These are phyloP conservation scores for Filobasidium uniguttulatum DNA, from an alignment of 1,284 basidiomycete genomes.

Conservation along the genomic window DNA sequence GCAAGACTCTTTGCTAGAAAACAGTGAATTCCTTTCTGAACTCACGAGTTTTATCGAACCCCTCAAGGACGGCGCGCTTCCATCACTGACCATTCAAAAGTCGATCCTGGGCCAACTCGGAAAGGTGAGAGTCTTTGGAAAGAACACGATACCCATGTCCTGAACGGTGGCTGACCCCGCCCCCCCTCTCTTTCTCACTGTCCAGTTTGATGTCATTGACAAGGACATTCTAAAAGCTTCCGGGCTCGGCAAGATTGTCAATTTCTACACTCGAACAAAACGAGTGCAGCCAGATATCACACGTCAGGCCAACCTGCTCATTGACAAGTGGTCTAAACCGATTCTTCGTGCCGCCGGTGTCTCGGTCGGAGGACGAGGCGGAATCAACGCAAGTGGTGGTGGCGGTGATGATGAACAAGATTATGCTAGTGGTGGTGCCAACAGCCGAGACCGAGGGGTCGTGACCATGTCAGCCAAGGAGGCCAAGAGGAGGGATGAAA, in stretches of 20 bases:
- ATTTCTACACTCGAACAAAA: constrained; percentile 85
- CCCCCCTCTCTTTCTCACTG: neutral
- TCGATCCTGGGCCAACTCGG: constrained; percentile 74
- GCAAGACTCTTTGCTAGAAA: constrained; percentile 86
- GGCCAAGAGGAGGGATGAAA: too few species aligned
- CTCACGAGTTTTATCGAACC: constrained; percentile 91
- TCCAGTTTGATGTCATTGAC: constrained; percentile 32
- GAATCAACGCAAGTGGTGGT: constrained; percentile 61
- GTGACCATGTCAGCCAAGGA: too few species aligned
- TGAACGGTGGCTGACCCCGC: too few species aligned
- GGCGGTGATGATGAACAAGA: constrained; percentile 21
- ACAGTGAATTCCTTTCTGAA: constrained; percentile 72
- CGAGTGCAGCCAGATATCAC: constrained; percentile 69
- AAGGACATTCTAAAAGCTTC: constrained; percentile 81
- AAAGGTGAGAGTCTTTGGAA: constrained; percentile 39
- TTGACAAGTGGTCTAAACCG: constrained; percentile 80
- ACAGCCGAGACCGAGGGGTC: too few species aligned
- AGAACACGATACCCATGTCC: too few species aligned
- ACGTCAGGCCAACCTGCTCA: constrained; percentile 69
- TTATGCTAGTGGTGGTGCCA: constrained; percentile 17
- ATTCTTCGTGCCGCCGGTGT: constrained; percentile 55
- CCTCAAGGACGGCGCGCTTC: constrained; percentile 77
- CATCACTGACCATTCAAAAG: constrained; percentile 88
- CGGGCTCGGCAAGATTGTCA: constrained; percentile 74
- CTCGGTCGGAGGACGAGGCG: constrained; percentile 4